Percentiles rank a stretch among this genome's conserved stretches.
Conservation (phyloP, 306 rosid genomes). For the Fagus crenata region DNA sequence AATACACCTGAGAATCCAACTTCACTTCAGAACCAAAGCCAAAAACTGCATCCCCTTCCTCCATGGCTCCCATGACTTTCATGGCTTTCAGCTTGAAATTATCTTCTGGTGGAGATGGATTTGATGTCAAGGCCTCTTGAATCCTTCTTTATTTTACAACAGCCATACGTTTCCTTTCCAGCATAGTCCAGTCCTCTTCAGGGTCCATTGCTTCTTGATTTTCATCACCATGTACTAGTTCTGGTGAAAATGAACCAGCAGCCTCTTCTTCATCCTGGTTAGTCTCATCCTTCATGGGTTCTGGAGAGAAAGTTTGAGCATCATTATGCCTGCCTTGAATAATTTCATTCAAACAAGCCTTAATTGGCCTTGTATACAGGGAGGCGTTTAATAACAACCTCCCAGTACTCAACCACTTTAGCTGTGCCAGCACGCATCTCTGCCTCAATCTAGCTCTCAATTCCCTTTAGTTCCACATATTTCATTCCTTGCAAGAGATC, state of each 20-base stretch:
- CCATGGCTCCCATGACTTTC: constrained; percentile 93
- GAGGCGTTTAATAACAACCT: constrained; percentile 81
- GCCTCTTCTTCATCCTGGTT: constrained; percentile 62
- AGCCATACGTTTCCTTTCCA: constrained; percentile 76
- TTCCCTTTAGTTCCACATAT: constrained; percentile 67
- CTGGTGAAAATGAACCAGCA: constrained; percentile 90
- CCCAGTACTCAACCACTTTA: constrained; percentile 96
- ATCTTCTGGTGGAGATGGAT: constrained; percentile 74
- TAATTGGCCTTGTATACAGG: constrained; percentile 81
- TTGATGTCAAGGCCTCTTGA: constrained; percentile 76
- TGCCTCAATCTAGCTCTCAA: constrained; percentile 75
- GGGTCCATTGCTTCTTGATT: constrained; percentile 85
- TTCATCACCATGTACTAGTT: constrained; percentile 79
- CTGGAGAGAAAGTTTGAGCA: constrained; percentile 63
- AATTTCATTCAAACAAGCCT: constrained; percentile 93
- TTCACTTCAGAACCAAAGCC: constrained; percentile 90
- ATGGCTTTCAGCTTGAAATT: constrained; percentile 83
- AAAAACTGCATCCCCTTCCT: constrained; percentile 92
- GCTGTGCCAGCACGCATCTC: constrained; percentile 93
- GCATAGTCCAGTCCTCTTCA: constrained; percentile 82
- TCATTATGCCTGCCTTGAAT: constrained; percentile 28
- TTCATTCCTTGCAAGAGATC: constrained; percentile 74
- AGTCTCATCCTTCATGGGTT: constrained; percentile 56
- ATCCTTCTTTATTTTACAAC: constrained; percentile 73
- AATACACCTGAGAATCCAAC: constrained; percentile 84